Percentiles rank a stretch among this genome's conserved stretches.
Conservation (phyloP, 768 basidiomycete genomes). For the Hemileccinum rubropunctum region DNA sequence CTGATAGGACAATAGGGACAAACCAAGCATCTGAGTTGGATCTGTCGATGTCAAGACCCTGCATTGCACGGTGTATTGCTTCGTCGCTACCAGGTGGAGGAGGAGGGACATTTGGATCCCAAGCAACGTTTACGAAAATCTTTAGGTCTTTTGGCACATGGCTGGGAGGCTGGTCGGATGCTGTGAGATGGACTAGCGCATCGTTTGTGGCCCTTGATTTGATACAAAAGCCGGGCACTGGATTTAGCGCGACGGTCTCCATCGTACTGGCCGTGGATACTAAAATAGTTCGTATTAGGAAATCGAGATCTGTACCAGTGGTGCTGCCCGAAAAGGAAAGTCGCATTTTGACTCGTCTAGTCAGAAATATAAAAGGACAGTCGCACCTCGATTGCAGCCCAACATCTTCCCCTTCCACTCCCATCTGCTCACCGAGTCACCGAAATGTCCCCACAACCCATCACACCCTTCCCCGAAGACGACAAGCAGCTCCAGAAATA, state of each 20-base stretch:
- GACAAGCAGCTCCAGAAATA: constrained; percentile 62
- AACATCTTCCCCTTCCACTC: constrained; percentile 5
- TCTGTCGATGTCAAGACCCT: constrained; percentile 41
- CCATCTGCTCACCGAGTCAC: background rate
- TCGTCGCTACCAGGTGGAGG: constrained; percentile 63
- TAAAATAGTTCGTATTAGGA: constrained; percentile 6
- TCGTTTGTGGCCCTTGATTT: constrained; percentile 52
- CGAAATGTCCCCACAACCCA: constrained; percentile 36
- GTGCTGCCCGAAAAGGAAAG: background rate
- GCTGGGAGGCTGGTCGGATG: constrained; percentile 5
- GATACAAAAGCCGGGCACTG: constrained; percentile 68
- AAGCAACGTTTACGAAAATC: constrained; percentile 74
- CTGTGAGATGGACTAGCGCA: constrained; percentile 25
- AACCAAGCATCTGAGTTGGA: constrained; percentile 44
- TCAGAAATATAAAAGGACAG: constrained; percentile 31
- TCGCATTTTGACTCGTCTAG: background rate
- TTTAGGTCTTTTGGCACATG: constrained; percentile 50
- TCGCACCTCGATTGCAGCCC: background rate
- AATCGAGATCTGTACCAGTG: background rate
- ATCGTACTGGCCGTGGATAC: constrained; percentile 10
- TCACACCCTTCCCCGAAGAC: constrained; percentile 67
- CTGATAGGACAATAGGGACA: constrained; percentile 71
- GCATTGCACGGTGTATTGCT: constrained; percentile 56
- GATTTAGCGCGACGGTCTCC: constrained; percentile 43
- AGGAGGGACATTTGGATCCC: constrained; percentile 64